These are phyloP conservation scores for Boletus sp. DNA, from an alignment of 768 basidiomycete genomes.

Conservation along the genomic window DNA sequence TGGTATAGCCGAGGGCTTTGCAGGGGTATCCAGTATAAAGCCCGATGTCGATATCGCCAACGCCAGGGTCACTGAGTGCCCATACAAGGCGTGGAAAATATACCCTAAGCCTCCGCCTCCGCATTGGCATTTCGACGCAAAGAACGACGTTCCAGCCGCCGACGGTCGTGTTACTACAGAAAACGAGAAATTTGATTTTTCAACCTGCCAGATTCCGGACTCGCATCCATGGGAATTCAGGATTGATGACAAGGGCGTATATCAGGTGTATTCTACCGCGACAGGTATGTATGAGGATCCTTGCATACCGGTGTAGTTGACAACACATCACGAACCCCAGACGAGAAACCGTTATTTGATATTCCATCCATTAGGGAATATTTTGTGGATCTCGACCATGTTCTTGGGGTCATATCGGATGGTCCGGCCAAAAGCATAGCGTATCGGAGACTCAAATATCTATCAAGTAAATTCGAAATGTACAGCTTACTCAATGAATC, in stretches of 20 bases:
- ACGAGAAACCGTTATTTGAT: slow-evolving; percentile 63
- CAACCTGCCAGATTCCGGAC: slow-evolving; percentile 73
- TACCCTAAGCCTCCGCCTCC: slow-evolving; percentile 93
- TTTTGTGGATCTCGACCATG: slow-evolving; percentile 91
- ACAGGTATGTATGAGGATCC: slow-evolving; percentile 6
- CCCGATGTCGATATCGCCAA: slow-evolving; percentile 50
- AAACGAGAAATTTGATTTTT: slow-evolving; percentile 62
- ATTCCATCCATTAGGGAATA: slow-evolving; percentile 91
- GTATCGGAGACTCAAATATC: slow-evolving; percentile 85
- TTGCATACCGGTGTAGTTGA: neutral
- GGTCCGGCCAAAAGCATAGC: slow-evolving; percentile 97
- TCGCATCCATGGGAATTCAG: slow-evolving; percentile 60
- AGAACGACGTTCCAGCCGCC: slow-evolving; percentile 44
- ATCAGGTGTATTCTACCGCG: slow-evolving; percentile 65
- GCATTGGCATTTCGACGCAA: slow-evolving; percentile 87
- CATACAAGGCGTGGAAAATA: slow-evolving; percentile 72
- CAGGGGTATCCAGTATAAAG: slow-evolving; percentile 65
- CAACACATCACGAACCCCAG: slow-evolving; percentile 19
- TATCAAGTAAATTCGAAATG: slow-evolving; percentile 92
- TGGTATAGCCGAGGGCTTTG: slow-evolving; percentile 60
- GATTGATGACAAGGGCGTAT: slow-evolving; percentile 89
- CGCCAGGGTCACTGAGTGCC: slow-evolving; percentile 25
- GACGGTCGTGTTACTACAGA: slow-evolving; percentile 30
- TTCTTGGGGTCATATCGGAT: slow-evolving; percentile 87
- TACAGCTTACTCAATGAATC: slow-evolving; percentile 89